phyloP scores from a whole-genome alignment of 2,329 filamentous ascomycete genomes.

The Metarhizium humberi region DNA sequence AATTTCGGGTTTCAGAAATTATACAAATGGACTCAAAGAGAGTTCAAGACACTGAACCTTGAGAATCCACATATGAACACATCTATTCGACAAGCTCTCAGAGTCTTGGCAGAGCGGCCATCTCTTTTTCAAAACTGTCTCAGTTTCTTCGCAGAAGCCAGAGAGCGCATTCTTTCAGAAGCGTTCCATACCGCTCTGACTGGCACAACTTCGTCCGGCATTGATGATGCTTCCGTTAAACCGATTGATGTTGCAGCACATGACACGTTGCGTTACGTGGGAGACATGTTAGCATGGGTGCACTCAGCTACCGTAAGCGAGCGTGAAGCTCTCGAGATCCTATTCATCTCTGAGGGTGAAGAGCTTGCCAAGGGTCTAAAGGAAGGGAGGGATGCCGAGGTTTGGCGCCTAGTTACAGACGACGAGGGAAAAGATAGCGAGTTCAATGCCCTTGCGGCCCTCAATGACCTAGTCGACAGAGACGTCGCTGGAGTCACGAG shows the following conservation, averaged over 20 bases:
- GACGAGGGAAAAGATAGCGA: conserved; percentile 43
- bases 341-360: conserved; percentile 86
- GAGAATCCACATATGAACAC: conserved; percentile 90
- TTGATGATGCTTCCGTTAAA: conserved; percentile 57
- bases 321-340: conserved; percentile 78
- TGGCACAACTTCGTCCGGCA: conserved; percentile 51
- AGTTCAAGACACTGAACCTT: conserved; percentile 85
- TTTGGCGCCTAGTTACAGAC: conserved; percentile 63
- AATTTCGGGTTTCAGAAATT: conserved; percentile 91
- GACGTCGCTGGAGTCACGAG: conserved; percentile 74
- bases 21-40: conserved; percentile 88
- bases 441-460: conserved; percentile 73
- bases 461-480: conserved; percentile 79
- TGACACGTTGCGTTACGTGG: conserved; percentile 82
- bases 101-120: conserved; percentile 81
- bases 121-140: conserved; percentile 88
- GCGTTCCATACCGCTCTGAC: conserved; percentile 84
- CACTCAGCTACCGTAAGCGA: conserved; percentile 93
- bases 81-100: conserved; percentile 72
- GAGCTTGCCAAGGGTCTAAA: conserved; percentile 78
- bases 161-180: conserved; percentile 79
- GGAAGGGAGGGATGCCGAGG: conserved; percentile 70
- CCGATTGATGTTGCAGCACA: conserved; percentile 92
- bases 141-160: conserved; percentile 83
- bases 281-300: conserved; percentile 96